Evolutionary conservation across 345 rosid genomes (phyloP).

Genomic region (Geranium rotundifolium): DNA sequence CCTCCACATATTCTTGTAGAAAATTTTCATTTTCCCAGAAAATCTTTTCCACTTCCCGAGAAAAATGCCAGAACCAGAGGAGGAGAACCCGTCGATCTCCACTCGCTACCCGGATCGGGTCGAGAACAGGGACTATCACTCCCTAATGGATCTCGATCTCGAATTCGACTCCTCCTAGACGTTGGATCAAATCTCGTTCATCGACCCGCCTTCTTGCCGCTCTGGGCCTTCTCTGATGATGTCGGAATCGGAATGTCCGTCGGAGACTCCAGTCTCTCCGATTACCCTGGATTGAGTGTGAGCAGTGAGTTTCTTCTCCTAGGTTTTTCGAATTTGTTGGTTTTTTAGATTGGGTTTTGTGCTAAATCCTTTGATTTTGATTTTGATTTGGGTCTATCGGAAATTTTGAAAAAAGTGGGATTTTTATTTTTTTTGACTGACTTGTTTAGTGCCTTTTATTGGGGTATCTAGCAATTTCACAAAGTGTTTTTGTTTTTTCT

Average conservation of each 20-base stretch:
- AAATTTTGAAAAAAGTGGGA: neutral
- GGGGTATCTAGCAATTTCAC: neutral
- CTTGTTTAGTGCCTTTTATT: neutral
- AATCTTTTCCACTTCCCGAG: neutral
- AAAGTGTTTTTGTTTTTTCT: neutral
- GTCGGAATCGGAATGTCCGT: slow-evolving; percentile 3
- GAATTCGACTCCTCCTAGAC: slow-evolving; percentile 59
- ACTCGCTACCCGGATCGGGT: neutral
- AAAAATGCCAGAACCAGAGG: neutral
- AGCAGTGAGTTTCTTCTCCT: slow-evolving; percentile 33
- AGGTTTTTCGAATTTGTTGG: neutral
- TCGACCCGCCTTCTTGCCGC: slow-evolving; percentile 80
- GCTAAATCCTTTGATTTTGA: neutral
- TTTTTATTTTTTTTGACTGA: neutral
- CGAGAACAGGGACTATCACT: neutral
- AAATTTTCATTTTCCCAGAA: neutral
- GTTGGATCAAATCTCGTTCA: slow-evolving; percentile 54
- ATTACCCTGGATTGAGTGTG: slow-evolving; percentile 32
- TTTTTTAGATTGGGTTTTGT: neutral
- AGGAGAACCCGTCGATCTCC: neutral
- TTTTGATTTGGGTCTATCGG: neutral
- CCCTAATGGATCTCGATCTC: slow-evolving; percentile 48
- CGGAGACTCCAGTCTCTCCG: slow-evolving; percentile 20
- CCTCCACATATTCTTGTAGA: too few species aligned
- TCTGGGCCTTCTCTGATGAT: slow-evolving; percentile 77